Base-by-base conservation (phyloP, 208 protist species). In the Lotmaria passim region DNA sequence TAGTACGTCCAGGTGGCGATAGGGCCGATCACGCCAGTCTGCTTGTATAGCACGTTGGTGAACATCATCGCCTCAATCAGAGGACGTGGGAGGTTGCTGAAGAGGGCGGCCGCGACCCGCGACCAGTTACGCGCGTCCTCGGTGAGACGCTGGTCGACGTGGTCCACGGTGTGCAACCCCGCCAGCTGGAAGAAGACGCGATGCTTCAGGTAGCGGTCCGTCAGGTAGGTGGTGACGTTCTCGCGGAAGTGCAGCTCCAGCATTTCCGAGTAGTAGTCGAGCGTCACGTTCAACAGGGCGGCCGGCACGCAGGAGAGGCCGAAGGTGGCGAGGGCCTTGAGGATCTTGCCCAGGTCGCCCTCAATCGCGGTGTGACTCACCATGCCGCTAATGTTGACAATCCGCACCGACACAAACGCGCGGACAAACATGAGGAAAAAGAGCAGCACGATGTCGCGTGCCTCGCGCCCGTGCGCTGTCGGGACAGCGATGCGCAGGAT, bases 101-200 rank as follows among this genome's bases (percentile, higher is more conserved):
- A 87, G 19, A 89, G 26, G 47, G 24, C 17, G 12, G 80, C 50
- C 14, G 78, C 44, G 28, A 69, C 47, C 7, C n/a, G 53, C n/a
- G 84, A 55, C 82, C 80, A 93, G 28, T 56, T 41, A 38, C 62
- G 55, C 28, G 93, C 80, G 47, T 93, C 87, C 44, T 86, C 73
- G 19, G 87, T 91, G 39, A 96, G 60, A 62, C 82, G 75, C 64
- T 93, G 79, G 51, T 96, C 87, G 2, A 93, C 56, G 57, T 87
- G 64, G 38, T 81, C 64, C 0, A 93, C 75, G 31, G 57, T 24
- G 69, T 87, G 65, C 31, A 90, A 65, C 7, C 75, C 69, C 5
- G 79, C 88, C 31, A 93, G 36, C 46, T 71, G 74, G 50, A 87
- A 96, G 69, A 93, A 94, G 48, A 90, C 83, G 19, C 82, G 75